phyloP scores from a whole-genome alignment of 192 early-diverging fungal species.

The Obelidium mucronatum region DNA sequence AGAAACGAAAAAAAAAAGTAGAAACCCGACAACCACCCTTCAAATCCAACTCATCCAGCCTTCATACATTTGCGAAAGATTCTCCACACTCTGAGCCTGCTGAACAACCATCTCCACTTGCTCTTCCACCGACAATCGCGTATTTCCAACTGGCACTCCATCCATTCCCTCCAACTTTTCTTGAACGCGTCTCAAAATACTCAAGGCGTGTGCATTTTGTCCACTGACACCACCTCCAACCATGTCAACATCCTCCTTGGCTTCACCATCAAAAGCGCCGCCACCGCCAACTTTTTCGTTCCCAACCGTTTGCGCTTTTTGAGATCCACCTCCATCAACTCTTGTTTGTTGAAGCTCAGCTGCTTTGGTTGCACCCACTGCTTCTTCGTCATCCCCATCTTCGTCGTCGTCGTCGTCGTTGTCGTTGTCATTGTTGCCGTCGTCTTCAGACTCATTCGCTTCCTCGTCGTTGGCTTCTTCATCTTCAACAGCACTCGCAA shows the following conservation, averaged over 20 bases:
- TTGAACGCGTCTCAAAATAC: conserved; percentile 67
- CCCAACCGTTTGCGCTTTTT: conserved; percentile 9
- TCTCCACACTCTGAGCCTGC: conserved; percentile 70
- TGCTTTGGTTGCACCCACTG: neutral
- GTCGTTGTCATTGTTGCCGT: neutral
- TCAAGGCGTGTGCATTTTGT: conserved; percentile 68
- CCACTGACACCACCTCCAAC: no score
- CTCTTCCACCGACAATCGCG: conserved; percentile 14
- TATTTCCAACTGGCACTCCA: conserved; percentile 24
- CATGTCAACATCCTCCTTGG: no score
- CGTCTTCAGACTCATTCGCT: neutral
- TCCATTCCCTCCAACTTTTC: conserved; percentile 75
- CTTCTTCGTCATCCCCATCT: conserved; percentile 11
- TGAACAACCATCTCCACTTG: conserved; percentile 69
- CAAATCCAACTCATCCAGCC: conserved; percentile 92
- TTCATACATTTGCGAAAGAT: conserved; percentile 84
- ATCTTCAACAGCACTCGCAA: no score
- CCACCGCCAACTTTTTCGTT: no score
- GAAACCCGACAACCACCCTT: neutral
- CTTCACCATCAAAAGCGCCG: no score
- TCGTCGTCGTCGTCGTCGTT: neutral
- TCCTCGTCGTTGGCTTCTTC: no score
- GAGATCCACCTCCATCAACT: neutral
- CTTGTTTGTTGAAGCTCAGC: no score
- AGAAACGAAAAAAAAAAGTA: neutral